Percentiles rank a stretch among this genome's conserved stretches.
Conservation (phyloP, 2,329 filamentous ascomycete species). For the Curvularia spicifera region DNA sequence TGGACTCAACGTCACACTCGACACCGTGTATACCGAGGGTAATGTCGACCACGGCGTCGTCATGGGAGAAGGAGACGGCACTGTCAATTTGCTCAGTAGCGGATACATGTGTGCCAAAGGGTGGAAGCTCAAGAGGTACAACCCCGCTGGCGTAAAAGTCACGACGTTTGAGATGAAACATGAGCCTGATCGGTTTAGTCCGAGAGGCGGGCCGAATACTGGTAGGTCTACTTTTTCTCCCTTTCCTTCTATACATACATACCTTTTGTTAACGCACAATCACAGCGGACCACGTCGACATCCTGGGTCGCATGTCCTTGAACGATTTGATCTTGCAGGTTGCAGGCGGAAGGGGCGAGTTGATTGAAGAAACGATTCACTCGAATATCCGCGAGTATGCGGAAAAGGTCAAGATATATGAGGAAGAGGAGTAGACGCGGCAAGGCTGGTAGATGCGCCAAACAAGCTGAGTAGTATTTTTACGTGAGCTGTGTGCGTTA, state of each 20-base stretch:
- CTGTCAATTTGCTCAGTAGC: constrained; percentile 86
- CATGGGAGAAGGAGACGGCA: constrained; percentile 94
- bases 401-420: constrained; percentile 80
- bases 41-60: constrained; percentile 84
- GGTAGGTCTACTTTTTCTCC: constrained; percentile 50
- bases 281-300: constrained; percentile 90
- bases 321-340: constrained; percentile 91
- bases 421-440: constrained; percentile 48
- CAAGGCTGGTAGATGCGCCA: background rate
- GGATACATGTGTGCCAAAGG: constrained; percentile 98
- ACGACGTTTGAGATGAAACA: constrained; percentile 96
- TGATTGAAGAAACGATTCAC: constrained; percentile 76
- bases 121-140: constrained; percentile 93
- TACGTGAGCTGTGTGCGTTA: background rate
- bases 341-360: constrained; percentile 81
- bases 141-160: constrained; percentile 80
- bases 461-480: background rate
- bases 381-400: constrained; percentile 86
- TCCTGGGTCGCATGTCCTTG: constrained; percentile 83
- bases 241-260: background rate
- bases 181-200: constrained; percentile 90
- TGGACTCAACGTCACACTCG: constrained; percentile 68
- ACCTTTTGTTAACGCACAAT: background rate
- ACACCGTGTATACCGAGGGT: constrained; percentile 57
- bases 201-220: constrained; percentile 72